Base-by-base conservation (phyloP, 129 eudicot species). In the Lonicera japonica region DNA sequence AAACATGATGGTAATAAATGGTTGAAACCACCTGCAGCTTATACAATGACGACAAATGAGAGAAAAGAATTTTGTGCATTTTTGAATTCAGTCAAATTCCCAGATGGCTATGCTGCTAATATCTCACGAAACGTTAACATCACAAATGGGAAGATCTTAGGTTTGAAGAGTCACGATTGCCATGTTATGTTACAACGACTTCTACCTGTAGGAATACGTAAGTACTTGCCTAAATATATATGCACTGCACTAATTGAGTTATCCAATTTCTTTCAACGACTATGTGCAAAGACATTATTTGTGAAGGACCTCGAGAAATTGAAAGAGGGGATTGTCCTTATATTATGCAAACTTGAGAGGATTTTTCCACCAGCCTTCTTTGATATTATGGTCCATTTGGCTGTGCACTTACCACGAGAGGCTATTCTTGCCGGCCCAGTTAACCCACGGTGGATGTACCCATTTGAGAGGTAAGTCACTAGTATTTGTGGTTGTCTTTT, bases 171-270 rank as follows among this genome's bases (percentile, higher is more conserved):
- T 19, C 47, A 69, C 47, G 73, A 58, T 23, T 58, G 65, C 14
- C 73, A 68, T 25, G 59, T 68, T 45, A 45, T 68, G 2, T 20
- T 69, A 0, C 66, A 59, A 50, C 59, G 46, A 13, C 60, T 69
- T 14, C 22, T 59, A 14, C 66, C 73, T 5, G 5, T 48, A 2
- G 54, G 65, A 3, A 12, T 71, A 5, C 69, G 47, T 5, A 56
- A 63, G 2, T 64, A 50, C 22, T n/a, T 71, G 0, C 5, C 15
- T 0, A 21, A 54, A 18, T 23, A 63, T 18, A 54, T 71, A 0
- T 21, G 36, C 21, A 21, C 18, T 4, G 55, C 63, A 5, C 9
- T 70, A 21, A 18, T 21, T 53, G 63, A 61, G 40, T 41, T 70
- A 50, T 57, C 54, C 4, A 55, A 43, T 1, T 69, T 61, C 11